phyloP scores from a whole-genome alignment of 805 yeast species.

The Scheffersomyces lignosus region DNA sequence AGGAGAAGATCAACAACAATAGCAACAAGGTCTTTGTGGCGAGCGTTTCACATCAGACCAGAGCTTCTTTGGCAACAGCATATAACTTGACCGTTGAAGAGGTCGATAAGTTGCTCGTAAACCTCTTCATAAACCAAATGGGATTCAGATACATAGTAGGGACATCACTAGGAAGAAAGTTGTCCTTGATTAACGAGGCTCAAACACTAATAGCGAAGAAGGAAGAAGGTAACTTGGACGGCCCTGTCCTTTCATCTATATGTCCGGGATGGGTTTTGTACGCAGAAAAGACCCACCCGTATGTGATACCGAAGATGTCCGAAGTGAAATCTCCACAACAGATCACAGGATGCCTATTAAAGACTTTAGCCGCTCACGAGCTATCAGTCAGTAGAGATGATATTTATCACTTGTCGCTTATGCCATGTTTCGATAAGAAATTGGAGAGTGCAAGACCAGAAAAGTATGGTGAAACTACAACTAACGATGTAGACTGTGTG shows the following conservation, averaged over 20 bases:
- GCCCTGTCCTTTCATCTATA: conserved; percentile 66
- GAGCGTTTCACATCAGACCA: conserved; percentile 81
- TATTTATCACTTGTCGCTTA: conserved; percentile 79
- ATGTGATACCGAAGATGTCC: conserved; percentile 68
- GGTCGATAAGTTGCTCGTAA: conserved; percentile 60
- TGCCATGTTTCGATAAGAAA: conserved; percentile 98
- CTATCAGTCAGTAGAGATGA: conserved; percentile 29
- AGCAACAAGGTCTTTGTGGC: conserved; percentile 56
- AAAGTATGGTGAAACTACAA: conserved; percentile 30
- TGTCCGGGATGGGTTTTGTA: conserved; percentile 98
- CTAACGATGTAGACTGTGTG: conserved; percentile 85
- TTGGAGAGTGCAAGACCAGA: conserved; percentile 91
- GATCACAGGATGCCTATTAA: conserved; percentile 79
- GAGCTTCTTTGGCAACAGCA: conserved; percentile 79
- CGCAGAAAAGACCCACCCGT: conserved; percentile 94
- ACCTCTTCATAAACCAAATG: conserved; percentile 57
- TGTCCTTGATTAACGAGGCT: conserved; percentile 52
- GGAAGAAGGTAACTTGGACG: conserved; percentile 21
- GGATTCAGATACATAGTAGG: conserved; percentile 81
- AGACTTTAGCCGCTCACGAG: conserved; percentile 45
- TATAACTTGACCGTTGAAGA: conserved; percentile 50
- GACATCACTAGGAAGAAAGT: conserved; percentile 74
- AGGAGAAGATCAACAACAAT: conserved; percentile 19
- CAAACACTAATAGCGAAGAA: conserved; percentile 49
- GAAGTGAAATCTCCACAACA: conserved; percentile 89